Evolutionary conservation across 805 yeast genomes (phyloP), one percentile per base, ranked within the genome.

Genomic region (Saccharomycopsis synnaedendra): DNA sequence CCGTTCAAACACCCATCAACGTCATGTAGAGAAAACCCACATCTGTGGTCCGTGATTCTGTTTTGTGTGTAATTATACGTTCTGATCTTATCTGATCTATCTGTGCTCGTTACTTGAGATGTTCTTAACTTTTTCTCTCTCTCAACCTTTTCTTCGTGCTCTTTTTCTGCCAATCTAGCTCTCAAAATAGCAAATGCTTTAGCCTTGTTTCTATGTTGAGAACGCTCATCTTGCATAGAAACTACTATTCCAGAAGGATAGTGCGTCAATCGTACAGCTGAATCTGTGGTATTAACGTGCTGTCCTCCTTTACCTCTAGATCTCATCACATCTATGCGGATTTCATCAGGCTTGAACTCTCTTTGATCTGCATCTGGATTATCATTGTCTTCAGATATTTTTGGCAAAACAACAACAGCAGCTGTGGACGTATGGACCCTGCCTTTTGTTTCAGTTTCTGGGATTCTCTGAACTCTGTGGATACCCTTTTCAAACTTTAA

Each of bases 231-330:
- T 61, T 93, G 97, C 69, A 89, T 94, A 43, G 80, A 73, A 3
- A 93, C 96, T 4, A 78, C 80, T 38, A 86, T 79, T 3, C 97
- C 97, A 0, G 96, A 80, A 4, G 97, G 97, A 10, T 84, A 69
- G 65, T 93, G 98, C 1, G 90, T 87, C 31, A 93, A 67, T 57
- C 98, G 72, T 9, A 93, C 97, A 0, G 98, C 98, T 1, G 96
- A 87, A 60, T 90, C 97, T 0, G 97, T 93, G 9, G 96, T 90
- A 60, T 90, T 90, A 36, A 90, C 98, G 60, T 90, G 97, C 67
- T 90, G 98, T 0, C 98, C 98, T 48, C 98, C 98, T 54, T 93
- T 83, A 3, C 98, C 98, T 48, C 95, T 80, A 0, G 97, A 86
- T 56, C 98, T 72, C 96, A 90, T 93, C n/a, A 93, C 88, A 61